Conservation (phyloP, 768 basidiomycete genomes). For the Russula emetica region DNA sequence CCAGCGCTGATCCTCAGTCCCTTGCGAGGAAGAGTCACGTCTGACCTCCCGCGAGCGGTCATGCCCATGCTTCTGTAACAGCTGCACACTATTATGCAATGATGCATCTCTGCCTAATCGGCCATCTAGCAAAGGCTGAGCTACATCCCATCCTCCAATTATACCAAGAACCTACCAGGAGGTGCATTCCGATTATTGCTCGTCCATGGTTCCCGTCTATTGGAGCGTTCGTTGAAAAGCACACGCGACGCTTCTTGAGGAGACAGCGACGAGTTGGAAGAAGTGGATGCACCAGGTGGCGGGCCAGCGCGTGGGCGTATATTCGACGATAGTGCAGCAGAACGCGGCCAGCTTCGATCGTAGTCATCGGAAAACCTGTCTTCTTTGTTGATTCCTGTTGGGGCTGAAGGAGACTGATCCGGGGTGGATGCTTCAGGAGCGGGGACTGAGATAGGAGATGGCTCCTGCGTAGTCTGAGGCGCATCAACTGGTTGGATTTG, state of each 20-base stretch:
- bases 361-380: constrained; percentile 92
- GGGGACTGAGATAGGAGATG: neutral
- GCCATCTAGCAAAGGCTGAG: constrained; percentile 38
- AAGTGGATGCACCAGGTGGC: constrained; percentile 33
- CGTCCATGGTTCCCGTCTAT: constrained; percentile 80
- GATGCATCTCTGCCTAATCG: constrained; percentile 46
- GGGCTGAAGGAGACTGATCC: constrained; percentile 19
- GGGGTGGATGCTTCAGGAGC: constrained; percentile 5
- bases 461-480: constrained; percentile 28
- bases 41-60: constrained; percentile 29
- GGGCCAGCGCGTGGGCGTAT: constrained; percentile 33
- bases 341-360: constrained; percentile 93
- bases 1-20: constrained; percentile 23
- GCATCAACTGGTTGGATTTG: constrained; percentile 57
- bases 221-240: constrained; percentile 94
- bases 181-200: constrained; percentile 45
- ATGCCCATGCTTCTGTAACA: constrained; percentile 52
- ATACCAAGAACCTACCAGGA: constrained; percentile 30
- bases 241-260: constrained; percentile 61
- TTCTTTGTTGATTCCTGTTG: constrained; percentile 67
- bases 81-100: constrained; percentile 47
- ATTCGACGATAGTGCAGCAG: constrained; percentile 46
- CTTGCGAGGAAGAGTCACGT: constrained; percentile 28
- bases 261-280: constrained; percentile 42
- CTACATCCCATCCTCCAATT: constrained; percentile 31